Evolutionary conservation across 169 alveolate species (phyloP), one percentile per base, ranked within the genome.

Genomic region (Plasmodium chabaudi): DNA sequence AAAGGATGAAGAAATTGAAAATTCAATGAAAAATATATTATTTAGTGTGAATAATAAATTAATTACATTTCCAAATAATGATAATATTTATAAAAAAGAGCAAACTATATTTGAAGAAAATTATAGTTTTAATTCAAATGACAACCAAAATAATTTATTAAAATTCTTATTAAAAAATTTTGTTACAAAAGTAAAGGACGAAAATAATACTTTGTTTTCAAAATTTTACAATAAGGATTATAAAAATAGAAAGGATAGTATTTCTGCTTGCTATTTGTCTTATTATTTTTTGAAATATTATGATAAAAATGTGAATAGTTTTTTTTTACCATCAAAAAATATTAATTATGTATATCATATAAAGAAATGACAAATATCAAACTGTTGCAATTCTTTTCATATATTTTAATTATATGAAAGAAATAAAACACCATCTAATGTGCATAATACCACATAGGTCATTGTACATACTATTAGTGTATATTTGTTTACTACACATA

Each of bases 111-210:
- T 49, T 64, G 59, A 49, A 21, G 88, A 77, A 77, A 77, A 77
- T 49, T 61, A 63, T 77, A 49, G 9, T 63, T 63, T 77, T 46
- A 10, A 19, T 15, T 51, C 57, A 34, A 49, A 64, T 68, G 63
- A 23, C 49, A 56, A 15, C 9, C 44, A 60, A 17, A 60, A 73
- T 27, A 51, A 51, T 57, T n/a, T 2, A 49, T 77, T 77, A 13
- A 61, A 77, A 21, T 77, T 77, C 46, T 64, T 65, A 5, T 77
- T 77, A 77, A 77, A 77, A 64, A 77, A 77, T 77, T 9, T 77
- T 67, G 77, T 77, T 27, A 77, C 88, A 19, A 77, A 63, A 77
- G 64, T 77, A 68, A 77, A 77, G 59, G 88, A 77, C n/a, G 60
- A 77, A 15, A 77, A 77, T 61, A 77, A 77, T 42, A 77, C 88